A percentile compares a stretch with the other conserved stretches of the same genome.
These are phyloP conservation scores for Cyclaneusma minus DNA, from an alignment of 2,329 filamentous ascomycete genomes.

Conservation along the genomic window DNA sequence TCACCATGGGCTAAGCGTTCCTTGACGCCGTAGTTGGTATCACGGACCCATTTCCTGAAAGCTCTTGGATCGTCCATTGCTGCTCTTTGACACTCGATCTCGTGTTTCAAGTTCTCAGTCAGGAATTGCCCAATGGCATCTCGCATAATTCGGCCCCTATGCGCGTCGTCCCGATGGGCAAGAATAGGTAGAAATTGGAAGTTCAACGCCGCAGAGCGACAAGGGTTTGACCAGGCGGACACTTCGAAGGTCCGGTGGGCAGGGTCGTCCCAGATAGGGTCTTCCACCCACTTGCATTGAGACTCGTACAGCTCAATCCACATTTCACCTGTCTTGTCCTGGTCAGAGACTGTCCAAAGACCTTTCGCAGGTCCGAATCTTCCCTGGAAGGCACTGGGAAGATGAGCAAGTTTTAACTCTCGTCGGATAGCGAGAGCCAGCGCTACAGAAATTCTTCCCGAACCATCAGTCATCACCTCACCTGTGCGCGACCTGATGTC, in stretches of 20 bases:
- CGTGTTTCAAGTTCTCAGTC: constrained; percentile 28
- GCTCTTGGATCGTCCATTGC: constrained; percentile 32
- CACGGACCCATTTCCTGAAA: constrained; percentile 38
- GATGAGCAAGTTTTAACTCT: constrained; percentile 30
- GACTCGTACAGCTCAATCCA: constrained; percentile 55
- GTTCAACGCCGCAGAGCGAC: constrained; percentile 42
- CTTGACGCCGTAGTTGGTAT: constrained; percentile 24
- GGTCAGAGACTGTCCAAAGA: constrained; percentile 50
- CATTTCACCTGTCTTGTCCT: constrained; percentile 26
- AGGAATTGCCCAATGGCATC: constrained; percentile 32
- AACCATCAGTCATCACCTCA: constrained; percentile 50
- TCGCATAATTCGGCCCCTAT: constrained; percentile 27
- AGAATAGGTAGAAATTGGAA: constrained; percentile 55
- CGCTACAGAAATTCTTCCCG: constrained; percentile 45
- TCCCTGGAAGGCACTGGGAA: constrained; percentile 52
- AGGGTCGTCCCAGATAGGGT: constrained; percentile 20
- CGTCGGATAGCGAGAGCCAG: constrained; percentile 37
- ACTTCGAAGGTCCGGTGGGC: constrained; percentile 52
- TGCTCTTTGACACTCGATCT: constrained; percentile 34
- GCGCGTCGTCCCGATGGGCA: constrained; percentile 37
- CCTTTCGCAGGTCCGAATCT: constrained; percentile 62
- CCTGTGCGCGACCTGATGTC: constrained; percentile 9
- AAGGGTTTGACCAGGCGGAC: constrained; percentile 27
- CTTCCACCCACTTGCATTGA: constrained; percentile 49
- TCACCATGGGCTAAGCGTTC: constrained; percentile 16